Percentiles rank a stretch among this genome's conserved stretches.
These are phyloP conservation scores for Exophiala sp. DNA, from an alignment of 2,329 filamentous ascomycete genomes.

Conservation along the genomic window DNA sequence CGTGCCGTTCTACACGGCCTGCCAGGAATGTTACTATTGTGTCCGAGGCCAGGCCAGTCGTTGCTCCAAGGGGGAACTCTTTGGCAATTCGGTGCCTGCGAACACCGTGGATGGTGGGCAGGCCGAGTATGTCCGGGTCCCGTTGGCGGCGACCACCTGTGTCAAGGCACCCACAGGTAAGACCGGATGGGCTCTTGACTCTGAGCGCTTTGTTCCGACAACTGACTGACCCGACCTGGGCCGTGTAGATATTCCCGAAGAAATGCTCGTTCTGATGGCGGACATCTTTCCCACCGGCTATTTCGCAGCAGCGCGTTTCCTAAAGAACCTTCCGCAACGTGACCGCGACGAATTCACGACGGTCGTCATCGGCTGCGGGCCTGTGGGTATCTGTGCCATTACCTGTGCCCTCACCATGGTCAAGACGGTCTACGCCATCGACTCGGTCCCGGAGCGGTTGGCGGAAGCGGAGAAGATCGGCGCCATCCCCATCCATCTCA, in stretches of 20 bases:
- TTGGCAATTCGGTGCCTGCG: slow-evolving; percentile 45
- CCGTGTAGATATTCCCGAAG: slow-evolving; percentile 29
- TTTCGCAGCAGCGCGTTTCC: slow-evolving; percentile 27
- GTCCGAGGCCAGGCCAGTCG: slow-evolving; percentile 48
- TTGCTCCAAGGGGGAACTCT: slow-evolving; percentile 46
- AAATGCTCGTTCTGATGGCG: slow-evolving; percentile 32
- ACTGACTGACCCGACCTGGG: no score
- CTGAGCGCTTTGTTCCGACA: no score
- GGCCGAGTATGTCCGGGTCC: slow-evolving; percentile 52
- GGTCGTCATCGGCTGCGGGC: slow-evolving; percentile 59
- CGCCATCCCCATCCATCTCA: slow-evolving; percentile 56
- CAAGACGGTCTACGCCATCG: slow-evolving; percentile 56
- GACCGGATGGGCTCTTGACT: no score
- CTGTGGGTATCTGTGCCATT: slow-evolving; percentile 61
- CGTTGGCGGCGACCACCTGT: slow-evolving; percentile 47
- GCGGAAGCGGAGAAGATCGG: slow-evolving; percentile 57
- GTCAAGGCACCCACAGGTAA: slow-evolving; percentile 38
- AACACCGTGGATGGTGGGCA: slow-evolving; percentile 51
- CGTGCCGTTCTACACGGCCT: slow-evolving; percentile 49
- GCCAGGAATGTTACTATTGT: slow-evolving; percentile 50
- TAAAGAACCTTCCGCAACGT: slow-evolving; percentile 26
- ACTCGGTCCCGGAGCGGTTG: slow-evolving; percentile 56
- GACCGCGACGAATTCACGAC: slow-evolving; percentile 38
- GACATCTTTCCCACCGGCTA: slow-evolving; percentile 31
- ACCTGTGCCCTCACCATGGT: slow-evolving; percentile 60